phyloP scores from a whole-genome alignment of 2,329 filamentous ascomycete species.

The Diaporthe velutina region DNA sequence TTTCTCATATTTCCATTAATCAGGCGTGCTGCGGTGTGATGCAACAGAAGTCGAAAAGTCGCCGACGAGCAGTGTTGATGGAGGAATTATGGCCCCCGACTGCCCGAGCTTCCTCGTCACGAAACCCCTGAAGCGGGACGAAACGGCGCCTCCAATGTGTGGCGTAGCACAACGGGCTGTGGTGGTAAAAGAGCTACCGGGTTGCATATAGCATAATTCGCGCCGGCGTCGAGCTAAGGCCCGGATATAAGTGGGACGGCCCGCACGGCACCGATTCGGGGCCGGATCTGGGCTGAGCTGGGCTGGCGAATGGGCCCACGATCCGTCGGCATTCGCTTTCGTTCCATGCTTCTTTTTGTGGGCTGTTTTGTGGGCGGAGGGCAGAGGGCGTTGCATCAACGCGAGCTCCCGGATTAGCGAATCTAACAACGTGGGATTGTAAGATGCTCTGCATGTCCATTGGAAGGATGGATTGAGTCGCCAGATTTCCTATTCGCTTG shows the following conservation, averaged over 20 bases:
- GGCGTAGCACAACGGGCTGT: not conserved
- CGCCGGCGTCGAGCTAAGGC: not conserved
- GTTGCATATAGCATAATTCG: not conserved
- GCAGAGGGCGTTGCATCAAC: not conserved
- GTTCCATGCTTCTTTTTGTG: not conserved
- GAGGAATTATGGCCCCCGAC: constrained; percentile 3
- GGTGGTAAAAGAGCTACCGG: not conserved
- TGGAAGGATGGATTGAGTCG: not conserved
- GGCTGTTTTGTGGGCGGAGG: not conserved
- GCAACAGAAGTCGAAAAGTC: not conserved
- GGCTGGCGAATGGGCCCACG: constrained; percentile 3
- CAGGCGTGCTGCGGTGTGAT: not conserved
- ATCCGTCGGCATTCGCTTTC: not conserved
- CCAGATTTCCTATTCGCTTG: not conserved
- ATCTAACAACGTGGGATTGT: too few relatives aligned
- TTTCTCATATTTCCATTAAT: not conserved
- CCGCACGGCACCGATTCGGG: constrained; percentile 27
- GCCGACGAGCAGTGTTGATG: not conserved
- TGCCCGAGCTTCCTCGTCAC: not conserved
- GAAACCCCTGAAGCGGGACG: not conserved
- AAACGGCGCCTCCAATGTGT: not conserved
- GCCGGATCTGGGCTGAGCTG: not conserved
- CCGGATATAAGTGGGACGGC: constrained; percentile 8
- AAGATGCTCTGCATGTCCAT: not conserved
- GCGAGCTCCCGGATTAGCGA: not conserved